A percentile compares a stretch with the other conserved stretches of the same genome.
These are phyloP conservation scores for Phytopythium litorale DNA, from an alignment of 352 stramenopile genomes.

Conservation along the genomic window DNA sequence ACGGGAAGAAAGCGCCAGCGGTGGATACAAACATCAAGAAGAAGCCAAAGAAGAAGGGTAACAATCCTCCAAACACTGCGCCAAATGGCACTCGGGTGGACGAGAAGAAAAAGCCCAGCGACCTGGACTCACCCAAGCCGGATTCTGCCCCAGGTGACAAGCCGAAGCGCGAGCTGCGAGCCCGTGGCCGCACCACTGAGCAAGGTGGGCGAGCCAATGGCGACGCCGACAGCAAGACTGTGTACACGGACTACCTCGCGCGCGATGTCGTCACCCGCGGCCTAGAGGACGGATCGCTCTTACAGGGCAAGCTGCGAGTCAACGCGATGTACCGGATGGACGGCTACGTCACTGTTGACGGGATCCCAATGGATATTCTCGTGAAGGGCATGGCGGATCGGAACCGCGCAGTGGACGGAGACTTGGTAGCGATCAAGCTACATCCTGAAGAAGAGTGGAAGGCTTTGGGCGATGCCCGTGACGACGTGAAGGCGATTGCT, in stretches of 20 bases:
- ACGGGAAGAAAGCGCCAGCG: background rate
- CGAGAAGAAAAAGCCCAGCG: conserved; percentile 5
- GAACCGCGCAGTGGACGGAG: conserved; percentile 78
- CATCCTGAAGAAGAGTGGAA: conserved; percentile 57
- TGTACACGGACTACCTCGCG: conserved; percentile 37
- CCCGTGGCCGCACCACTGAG: conserved; percentile 5
- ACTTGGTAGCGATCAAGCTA: conserved; percentile 69
- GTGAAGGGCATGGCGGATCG: conserved; percentile 66
- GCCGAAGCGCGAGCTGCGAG: background rate
- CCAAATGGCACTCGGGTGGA: background rate
- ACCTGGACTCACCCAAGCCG: background rate
- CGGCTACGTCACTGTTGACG: conserved; percentile 76
- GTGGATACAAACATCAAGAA: conserved; percentile 11
- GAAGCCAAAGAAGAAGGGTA: conserved; percentile 7
- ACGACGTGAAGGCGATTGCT: conserved; percentile 14
- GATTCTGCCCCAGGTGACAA: background rate
- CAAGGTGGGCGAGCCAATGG: background rate
- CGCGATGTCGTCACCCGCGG: conserved; percentile 24
- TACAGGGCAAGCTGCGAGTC: conserved; percentile 72
- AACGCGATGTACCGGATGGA: conserved; percentile 70
- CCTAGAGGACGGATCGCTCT: conserved; percentile 29
- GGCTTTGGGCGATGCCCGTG: conserved; percentile 18
- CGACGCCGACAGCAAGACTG: conserved; percentile 10
- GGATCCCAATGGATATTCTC: conserved; percentile 68
- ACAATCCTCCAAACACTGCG: background rate